These are phyloP conservation scores for Oryza brachyantha DNA, from an alignment of 176 grass and related monocot genomes.

Conservation along the genomic window DNA sequence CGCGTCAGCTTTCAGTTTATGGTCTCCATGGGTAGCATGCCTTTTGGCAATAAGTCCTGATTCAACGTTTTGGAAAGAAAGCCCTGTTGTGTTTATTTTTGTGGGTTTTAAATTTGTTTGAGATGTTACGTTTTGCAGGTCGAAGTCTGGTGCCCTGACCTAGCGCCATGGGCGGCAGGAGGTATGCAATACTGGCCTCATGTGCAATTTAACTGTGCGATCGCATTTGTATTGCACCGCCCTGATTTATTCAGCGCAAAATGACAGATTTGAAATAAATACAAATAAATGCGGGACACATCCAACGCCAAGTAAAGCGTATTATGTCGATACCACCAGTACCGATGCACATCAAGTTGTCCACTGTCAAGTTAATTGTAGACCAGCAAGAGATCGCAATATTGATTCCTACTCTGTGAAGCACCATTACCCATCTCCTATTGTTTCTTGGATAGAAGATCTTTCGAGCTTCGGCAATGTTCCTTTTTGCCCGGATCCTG, in stretches of 20 bases:
- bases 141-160: not conserved
- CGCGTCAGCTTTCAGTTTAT: not conserved
- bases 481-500: constrained; percentile 49
- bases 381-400: not conserved
- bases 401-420: constrained; percentile 45
- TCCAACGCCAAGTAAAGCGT: not conserved
- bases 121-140: not conserved
- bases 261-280: constrained; percentile 11
- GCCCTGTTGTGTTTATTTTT: not conserved
- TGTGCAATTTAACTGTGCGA: not conserved
- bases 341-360: not conserved
- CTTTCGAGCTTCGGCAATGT: constrained; percentile 41
- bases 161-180: constrained; percentile 29
- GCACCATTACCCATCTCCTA: constrained; percentile 64
- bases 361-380: constrained; percentile 2
- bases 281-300: constrained; percentile 15
- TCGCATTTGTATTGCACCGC: not conserved
- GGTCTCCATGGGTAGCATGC: not conserved
- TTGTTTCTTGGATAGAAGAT: constrained; percentile 91
- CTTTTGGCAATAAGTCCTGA: not conserved
- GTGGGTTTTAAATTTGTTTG: constrained; percentile 6
- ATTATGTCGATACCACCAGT: not conserved
- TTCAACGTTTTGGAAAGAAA: not conserved
- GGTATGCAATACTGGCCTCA: constrained; percentile 7
- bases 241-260: not conserved